Conservation (phyloP, 2,329 filamentous ascomycete species). For the Ascochyta koolunga region DNA sequence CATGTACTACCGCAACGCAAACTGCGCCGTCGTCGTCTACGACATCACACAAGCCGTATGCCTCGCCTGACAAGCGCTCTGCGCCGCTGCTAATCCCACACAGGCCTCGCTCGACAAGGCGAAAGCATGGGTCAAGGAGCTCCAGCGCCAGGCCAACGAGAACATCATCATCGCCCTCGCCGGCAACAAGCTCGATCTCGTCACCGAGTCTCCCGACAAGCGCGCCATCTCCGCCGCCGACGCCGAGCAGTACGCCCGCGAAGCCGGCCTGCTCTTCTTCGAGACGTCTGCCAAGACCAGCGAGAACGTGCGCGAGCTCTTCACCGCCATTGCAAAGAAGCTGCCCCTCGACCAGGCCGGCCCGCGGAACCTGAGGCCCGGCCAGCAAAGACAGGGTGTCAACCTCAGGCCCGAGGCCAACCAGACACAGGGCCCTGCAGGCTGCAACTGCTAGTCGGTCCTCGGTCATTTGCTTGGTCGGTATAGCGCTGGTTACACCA, state of each 20-base stretch:
- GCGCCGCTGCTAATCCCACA: slow-evolving; percentile 26
- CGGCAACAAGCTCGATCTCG: slow-evolving; percentile 92
- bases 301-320: slow-evolving; percentile 93
- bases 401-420: slow-evolving; percentile 69
- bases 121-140: slow-evolving; percentile 98
- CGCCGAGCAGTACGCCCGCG: slow-evolving; percentile 91
- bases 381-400: slow-evolving; percentile 66
- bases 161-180: slow-evolving; percentile 99
- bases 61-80: slow-evolving; percentile 7
- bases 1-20: slow-evolving; percentile 99
- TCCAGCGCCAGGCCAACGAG: slow-evolving; percentile 98
- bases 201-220: slow-evolving; percentile 93
- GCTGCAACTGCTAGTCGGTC: slow-evolving; percentile 66
- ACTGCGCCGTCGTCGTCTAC: slow-evolving; percentile 98
- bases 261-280: slow-evolving; percentile 95
- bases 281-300: slow-evolving; percentile 98
- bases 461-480: slow-evolving; percentile 14
- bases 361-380: slow-evolving; percentile 77
- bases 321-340: slow-evolving; percentile 98
- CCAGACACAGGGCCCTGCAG: slow-evolving; percentile 61
- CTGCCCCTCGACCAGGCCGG: slow-evolving; percentile 94
- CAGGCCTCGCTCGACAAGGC: slow-evolving; percentile 98
- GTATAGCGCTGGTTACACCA: slow-evolving; percentile 12
- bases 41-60: slow-evolving; percentile 98
- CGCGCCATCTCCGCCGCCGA: slow-evolving; percentile 87